Conservation (phyloP, 1,284 basidiomycete genomes). For the Sporisorium reilianum region DNA sequence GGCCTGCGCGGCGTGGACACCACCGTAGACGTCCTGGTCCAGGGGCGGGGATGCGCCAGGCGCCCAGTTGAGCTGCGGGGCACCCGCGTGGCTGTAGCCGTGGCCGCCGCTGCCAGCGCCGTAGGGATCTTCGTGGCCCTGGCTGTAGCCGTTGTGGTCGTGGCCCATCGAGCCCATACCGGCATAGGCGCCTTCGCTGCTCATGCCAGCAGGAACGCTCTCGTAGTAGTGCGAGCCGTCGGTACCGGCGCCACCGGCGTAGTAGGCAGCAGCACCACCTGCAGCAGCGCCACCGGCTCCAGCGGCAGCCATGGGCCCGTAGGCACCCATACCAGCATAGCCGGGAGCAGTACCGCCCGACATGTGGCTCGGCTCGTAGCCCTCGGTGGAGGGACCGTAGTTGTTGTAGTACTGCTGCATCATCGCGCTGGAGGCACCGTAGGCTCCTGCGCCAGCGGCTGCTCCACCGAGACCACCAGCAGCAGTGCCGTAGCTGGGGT, state of each 20-base stretch:
- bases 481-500: constrained; percentile 55
- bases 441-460: constrained; percentile 42
- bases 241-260: constrained; percentile 32
- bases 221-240: constrained; percentile 57
- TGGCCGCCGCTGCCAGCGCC: constrained; percentile 33
- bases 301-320: constrained; percentile 57
- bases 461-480: constrained; percentile 27
- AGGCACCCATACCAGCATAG: constrained; percentile 63
- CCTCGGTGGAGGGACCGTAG: constrained; percentile 39
- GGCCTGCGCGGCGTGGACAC: constrained; percentile 12
- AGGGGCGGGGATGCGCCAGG: constrained; percentile 46
- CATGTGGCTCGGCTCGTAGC: constrained; percentile 62
- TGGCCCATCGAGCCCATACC: constrained; percentile 42
- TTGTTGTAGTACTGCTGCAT: constrained; percentile 57
- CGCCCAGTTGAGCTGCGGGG: constrained; percentile 49
- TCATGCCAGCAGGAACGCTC: constrained; percentile 28
- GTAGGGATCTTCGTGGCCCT: constrained; percentile 41
- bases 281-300: constrained; percentile 56
- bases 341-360: constrained; percentile 58
- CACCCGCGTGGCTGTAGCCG: constrained; percentile 37
- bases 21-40: constrained; percentile 38
- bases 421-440: constrained; percentile 45
- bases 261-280: constrained; percentile 54
- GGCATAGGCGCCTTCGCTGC: constrained; percentile 26
- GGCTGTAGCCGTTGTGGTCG: constrained; percentile 36